Conservation (phyloP, 2,329 filamentous ascomycete species). For the Corniculantispora saksenae region DNA sequence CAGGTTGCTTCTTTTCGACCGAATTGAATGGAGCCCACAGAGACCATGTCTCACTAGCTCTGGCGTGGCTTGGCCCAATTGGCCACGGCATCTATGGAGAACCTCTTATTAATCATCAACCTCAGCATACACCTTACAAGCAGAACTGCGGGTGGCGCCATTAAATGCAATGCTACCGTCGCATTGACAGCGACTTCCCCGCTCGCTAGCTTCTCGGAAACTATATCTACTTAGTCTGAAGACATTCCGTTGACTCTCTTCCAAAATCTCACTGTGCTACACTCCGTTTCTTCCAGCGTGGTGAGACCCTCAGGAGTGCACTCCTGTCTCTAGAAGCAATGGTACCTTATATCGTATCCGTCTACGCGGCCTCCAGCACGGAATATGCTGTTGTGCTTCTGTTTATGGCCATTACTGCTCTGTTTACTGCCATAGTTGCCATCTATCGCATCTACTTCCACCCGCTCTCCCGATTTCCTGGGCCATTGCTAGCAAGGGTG, state of each 20-base stretch:
- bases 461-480: slow-evolving; percentile 24
- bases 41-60: background rate
- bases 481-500: slow-evolving; percentile 27
- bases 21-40: background rate
- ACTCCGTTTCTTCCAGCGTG: background rate
- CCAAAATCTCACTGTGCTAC: background rate
- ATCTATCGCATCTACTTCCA: slow-evolving; percentile 24
- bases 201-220: background rate
- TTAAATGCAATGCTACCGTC: background rate
- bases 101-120: background rate
- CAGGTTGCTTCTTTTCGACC: background rate
- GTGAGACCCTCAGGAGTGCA: background rate
- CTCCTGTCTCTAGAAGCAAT: background rate
- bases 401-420: background rate
- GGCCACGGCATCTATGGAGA: background rate
- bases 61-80: background rate
- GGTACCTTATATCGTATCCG: background rate
- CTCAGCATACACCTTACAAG: background rate
- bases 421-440: slow-evolving; percentile 10
- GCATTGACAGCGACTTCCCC: background rate
- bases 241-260: background rate
- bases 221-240: background rate
- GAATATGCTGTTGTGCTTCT: background rate
- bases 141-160: background rate
- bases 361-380: background rate